Evolutionary conservation across 1,284 basidiomycete genomes (phyloP), one percentile per base, ranked within the genome.

Genomic region (Cryptococcus hybrid): DNA sequence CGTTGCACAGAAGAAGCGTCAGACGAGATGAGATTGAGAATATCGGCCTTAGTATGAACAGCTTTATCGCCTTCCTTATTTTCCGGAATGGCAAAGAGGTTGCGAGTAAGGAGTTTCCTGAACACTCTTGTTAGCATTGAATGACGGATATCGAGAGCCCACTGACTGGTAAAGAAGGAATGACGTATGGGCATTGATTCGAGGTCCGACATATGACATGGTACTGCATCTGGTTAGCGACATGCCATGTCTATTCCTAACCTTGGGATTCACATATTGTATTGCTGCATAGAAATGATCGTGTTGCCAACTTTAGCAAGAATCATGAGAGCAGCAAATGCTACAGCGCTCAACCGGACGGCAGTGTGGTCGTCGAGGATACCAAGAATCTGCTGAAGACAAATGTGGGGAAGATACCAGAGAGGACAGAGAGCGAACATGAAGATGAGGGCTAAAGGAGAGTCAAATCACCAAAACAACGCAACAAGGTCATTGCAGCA

Each of bases 21-120:
- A 5, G 60, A 60, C 1, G 64, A 66, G 37, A 69, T 68, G 37
- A 73, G 59, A 49, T 70, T 70, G 4, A 73, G 70, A 57, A 73
- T 59, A 66, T 66, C 51, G 67, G 67, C 66, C 55, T 61, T 52
- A 18, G 61, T 61, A 13, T 63, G 55, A 0, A 60, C 60, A 3
- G 53, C 43, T 15, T 67, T 63, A 3, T 52, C 55, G 9, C 52
- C 49, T 35, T 39, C 61, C 51, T 69, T 52, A 7, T 55, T 49
- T n/a, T 53, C 52, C 5, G 59, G 49, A 5, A 54, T 47, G 7
- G 67, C 61, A 48, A 60, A 67, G 1, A 58, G 48, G 47, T 67
- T 73, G 2, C 69, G 56, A 5, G 66, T 64, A 30, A 73, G 60
- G 1, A 70, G 18, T 57, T 73, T 73, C 12, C 68, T 70, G 45